Base-by-base conservation (phyloP, 768 basidiomycete species). In the Amyloporia xantha region DNA sequence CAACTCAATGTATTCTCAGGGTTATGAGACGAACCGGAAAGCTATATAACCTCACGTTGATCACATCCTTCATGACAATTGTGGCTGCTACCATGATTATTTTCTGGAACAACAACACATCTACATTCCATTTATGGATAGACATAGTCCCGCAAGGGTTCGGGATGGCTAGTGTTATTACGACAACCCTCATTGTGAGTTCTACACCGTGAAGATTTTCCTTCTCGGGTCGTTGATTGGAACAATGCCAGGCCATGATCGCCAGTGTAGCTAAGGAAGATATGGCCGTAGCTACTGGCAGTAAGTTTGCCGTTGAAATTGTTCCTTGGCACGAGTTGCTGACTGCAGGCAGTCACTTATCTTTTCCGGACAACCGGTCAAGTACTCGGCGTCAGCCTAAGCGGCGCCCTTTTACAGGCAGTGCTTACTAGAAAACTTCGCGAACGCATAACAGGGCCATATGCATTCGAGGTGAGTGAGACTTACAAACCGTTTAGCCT, bases 321-420 rank as follows among this genome's bases (percentile, higher is more conserved):
- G 30, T 33, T 7, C 30, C 30, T 33, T 33, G 7, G 9, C 15
- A 15, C 7, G 24, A 47, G 47, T n/a, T 44, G 12, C 20, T 48
- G 30, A 19, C 39, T 19, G 28, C 28, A 12, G 41, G 15, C 57
- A 95, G 92, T 94, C 59, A 89, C 88, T 26, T 98, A 98, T 67
- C 74, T 96, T 41, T 95, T 94, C 73, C 74, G 94, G 54, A 93
- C 91, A 6, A 87, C 90, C 15, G 94, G 94, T 2, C 95, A 97
- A 71, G 96, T 96, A 20, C 75, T 97, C 47, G 96, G 95, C 28
- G 95, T 99, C 47, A 88, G 89, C 58, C 70, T 94, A 40, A 84
- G 83, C 57, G 89, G 91, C 19, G 85, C 91, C 0, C 64, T 98
- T 23, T 69, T 94, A 26, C 95, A 99, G 66, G 77, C 79, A 4